These are phyloP conservation scores for Spinacia oleracea DNA, from an alignment of 179 eudicot species.

Conservation along the genomic window DNA sequence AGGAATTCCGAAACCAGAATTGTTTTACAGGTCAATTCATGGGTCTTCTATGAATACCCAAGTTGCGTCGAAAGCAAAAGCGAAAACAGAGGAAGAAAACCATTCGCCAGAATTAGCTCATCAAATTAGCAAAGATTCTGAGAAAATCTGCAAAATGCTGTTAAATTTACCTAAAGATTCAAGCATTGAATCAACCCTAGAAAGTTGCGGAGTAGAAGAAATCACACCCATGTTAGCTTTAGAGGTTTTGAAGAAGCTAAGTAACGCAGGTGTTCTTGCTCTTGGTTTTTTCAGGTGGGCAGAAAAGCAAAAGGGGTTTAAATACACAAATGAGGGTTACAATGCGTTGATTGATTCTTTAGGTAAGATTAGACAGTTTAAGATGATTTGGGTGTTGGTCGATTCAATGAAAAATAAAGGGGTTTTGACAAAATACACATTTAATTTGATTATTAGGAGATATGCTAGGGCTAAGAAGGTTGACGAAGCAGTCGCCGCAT, in stretches of 20 bases:
- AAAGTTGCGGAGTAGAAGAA: conserved; percentile 24
- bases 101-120: conserved; percentile 17
- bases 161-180: conserved; percentile 27
- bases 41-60: conserved; percentile 13
- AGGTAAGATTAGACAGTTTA: conserved; percentile 85
- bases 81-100: conserved; percentile 14
- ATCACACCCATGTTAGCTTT: conserved; percentile 44
- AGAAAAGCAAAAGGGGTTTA: conserved; percentile 54
- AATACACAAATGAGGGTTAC: conserved; percentile 54
- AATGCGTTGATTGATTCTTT: conserved; percentile 68
- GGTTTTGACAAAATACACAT: conserved; percentile 55
- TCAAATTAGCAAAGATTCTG: conserved; percentile 37
- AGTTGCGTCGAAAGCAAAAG: neutral
- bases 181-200: conserved; percentile 36
- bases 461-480: conserved; percentile 70
- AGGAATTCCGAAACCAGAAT: neutral
- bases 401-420: conserved; percentile 58
- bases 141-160: conserved; percentile 42
- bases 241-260: conserved; percentile 55
- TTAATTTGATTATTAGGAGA: conserved; percentile 61
- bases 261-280: conserved; percentile 68
- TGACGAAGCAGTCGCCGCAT: conserved; percentile 60
- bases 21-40: conserved; percentile 32
- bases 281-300: conserved; percentile 78
- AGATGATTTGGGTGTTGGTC: conserved; percentile 59